These are phyloP conservation scores for Liriodendron chinense DNA, from an alignment of 164 flowering plant genomes.

Conservation along the genomic window DNA sequence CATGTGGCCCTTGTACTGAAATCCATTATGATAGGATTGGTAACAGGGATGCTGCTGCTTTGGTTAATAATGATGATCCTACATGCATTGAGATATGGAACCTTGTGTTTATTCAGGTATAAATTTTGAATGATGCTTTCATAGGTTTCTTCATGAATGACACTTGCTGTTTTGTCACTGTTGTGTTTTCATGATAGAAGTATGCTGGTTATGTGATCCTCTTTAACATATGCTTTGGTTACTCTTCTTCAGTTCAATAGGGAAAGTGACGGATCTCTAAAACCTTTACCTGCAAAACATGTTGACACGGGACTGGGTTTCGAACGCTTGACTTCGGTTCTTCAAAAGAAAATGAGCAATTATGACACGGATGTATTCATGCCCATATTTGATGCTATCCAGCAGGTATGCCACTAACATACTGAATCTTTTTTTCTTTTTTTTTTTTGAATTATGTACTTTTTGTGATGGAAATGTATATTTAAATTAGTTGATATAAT, in stretches of 20 bases:
- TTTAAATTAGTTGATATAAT: not conserved
- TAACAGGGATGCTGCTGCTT: slow-evolving; percentile 68
- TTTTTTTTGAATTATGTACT: not conserved
- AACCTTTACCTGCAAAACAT: slow-evolving; percentile 91
- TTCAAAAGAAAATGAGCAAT: slow-evolving; percentile 95
- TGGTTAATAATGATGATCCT: slow-evolving; percentile 96
- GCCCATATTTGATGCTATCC: slow-evolving; percentile 88
- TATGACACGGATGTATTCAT: slow-evolving; percentile 97
- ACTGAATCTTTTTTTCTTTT: not conserved
- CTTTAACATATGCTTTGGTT: not conserved
- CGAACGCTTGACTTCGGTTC: slow-evolving; percentile 91
- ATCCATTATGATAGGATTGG: slow-evolving; percentile 96
- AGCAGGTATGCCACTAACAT: slow-evolving; percentile 37
- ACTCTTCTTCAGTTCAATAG: slow-evolving; percentile 68
- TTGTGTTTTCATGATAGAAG: not conserved
- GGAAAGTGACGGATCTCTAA: slow-evolving; percentile 90
- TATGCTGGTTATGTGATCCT: not conserved
- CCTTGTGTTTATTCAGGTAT: slow-evolving; percentile 95
- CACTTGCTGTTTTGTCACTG: not conserved
- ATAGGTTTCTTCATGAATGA: not conserved
- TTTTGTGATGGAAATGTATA: slow-evolving; percentile 1
- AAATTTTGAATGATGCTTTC: not conserved
- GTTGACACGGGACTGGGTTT: slow-evolving; percentile 99
- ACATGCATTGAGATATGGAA: slow-evolving; percentile 99
- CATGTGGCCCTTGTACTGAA: slow-evolving; percentile 98